These are phyloP conservation scores for Candida ipomoeae DNA, from an alignment of 805 yeast species.

Conservation along the genomic window DNA sequence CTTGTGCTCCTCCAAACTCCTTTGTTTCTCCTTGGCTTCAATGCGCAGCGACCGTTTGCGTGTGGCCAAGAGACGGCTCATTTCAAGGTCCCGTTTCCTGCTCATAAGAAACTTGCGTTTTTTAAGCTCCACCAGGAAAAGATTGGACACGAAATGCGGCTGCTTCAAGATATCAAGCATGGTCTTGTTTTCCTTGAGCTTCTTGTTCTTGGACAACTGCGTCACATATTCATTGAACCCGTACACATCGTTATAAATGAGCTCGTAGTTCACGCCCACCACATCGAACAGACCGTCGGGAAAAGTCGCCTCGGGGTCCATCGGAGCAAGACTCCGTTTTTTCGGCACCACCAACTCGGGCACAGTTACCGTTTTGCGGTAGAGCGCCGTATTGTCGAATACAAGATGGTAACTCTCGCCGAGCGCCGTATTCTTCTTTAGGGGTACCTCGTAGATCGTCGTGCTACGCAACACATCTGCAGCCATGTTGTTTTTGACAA, in stretches of 20 bases:
- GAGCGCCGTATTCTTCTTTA: slow-evolving; percentile 8
- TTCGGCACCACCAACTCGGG: slow-evolving; percentile 31
- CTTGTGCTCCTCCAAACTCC: slow-evolving; percentile 50
- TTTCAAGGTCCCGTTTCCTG: slow-evolving; percentile 58
- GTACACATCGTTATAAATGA: slow-evolving; percentile 28
- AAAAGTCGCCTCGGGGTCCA: slow-evolving; percentile 27
- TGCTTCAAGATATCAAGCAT: slow-evolving; percentile 17
- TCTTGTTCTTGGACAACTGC: slow-evolving; percentile 19
- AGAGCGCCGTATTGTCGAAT: slow-evolving; percentile 51
- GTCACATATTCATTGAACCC: slow-evolving; percentile 24
- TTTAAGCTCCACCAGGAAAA: slow-evolving; percentile 42
- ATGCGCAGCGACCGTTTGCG: slow-evolving; percentile 73
- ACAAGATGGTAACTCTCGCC: slow-evolving; percentile 35
- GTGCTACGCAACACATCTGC: slow-evolving; percentile 24
- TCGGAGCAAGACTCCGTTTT: slow-evolving; percentile 31
- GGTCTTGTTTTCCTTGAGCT: slow-evolving; percentile 31
- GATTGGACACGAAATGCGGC: slow-evolving; percentile 18
- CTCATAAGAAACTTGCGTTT: slow-evolving; percentile 52
- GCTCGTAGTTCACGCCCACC: slow-evolving; percentile 25
- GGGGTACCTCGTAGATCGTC: slow-evolving; percentile 6
- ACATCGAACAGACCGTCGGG: slow-evolving; percentile 31
- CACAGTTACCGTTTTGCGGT: slow-evolving; percentile 30
- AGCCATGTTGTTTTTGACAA: slow-evolving; percentile 35
- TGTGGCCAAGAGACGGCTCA: slow-evolving; percentile 59
- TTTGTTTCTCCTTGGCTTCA: slow-evolving; percentile 55